Evolutionary conservation across 192 early-diverging fungal species (phyloP), one percentile per base, ranked within the genome.

Genomic region (Gryganskiella cystojenkinii): DNA sequence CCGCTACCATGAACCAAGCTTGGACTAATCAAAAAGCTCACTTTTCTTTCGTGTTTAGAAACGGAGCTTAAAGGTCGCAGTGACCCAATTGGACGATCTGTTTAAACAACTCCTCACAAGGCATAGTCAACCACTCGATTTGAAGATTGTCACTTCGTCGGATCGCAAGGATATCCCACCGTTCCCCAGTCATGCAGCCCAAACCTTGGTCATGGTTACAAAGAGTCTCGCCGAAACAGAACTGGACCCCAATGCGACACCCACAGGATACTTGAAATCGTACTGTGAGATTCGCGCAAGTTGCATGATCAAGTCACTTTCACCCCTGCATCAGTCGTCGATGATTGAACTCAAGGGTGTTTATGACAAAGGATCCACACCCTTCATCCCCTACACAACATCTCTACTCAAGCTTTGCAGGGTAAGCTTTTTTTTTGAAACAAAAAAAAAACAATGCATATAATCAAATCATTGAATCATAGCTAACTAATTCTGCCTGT

Each of bases 251-350:
- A 68, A 78, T 81, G 83, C 22, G 76, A 83, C 57, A 34, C 71
- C 30, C 64, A 69, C 85, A 31, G 85, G 87, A 61, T 90, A 88
- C 44, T 64, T 83, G 37, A 87, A 88, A 53, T 81, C 81, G 1
- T 95, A 93, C 70, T 82, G 85, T 40, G 92, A 93, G 28, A 87
- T 93, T 34, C 85, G 94, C 8, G 86, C 91, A 15, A 66, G 62
- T 14, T 90, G 87, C 64, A 79, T 95, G 61, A 54, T 81, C 47
- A 90, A 90, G 59, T 87, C 84, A 1, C 56, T 93, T 34, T 52
- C 68, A 5, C 59, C 83, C 9, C 55, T 89, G 4, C 71, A 86
- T 4, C 79, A 85, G 34, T 81, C 85, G 2, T 86, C 87, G 0
- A 70, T 81, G 43, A 79, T 84, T 9, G 88, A 59, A 85, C 59